Evolutionary conservation across 1,139 yeast species (phyloP).

Genomic region (Diutina pseudorugosa): DNA sequence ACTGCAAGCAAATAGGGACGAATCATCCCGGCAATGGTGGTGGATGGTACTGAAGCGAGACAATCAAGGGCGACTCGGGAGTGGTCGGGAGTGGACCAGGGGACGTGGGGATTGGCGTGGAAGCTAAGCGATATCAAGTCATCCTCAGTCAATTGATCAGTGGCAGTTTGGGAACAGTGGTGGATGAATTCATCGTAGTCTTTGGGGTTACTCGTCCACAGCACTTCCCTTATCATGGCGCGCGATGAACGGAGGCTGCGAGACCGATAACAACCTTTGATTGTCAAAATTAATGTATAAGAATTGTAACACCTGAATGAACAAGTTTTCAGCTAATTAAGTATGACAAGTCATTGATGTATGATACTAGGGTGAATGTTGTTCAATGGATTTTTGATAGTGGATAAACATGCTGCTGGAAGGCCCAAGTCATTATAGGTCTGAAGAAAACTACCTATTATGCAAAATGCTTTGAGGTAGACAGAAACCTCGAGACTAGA

Average conservation of each 20-base stretch:
- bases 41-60: background rate
- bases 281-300: too few species aligned
- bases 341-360: too few species aligned
- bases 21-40: background rate
- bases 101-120: conserved; percentile 1
- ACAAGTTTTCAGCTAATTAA: too few species aligned
- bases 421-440: too few species aligned
- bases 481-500: too few species aligned
- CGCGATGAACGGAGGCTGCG: background rate
- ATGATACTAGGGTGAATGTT: too few species aligned
- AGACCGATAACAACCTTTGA: too few species aligned
- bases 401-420: too few species aligned
- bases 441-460: too few species aligned
- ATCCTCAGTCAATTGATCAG: background rate
- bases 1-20: background rate
- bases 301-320: too few species aligned
- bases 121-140: background rate
- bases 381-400: too few species aligned
- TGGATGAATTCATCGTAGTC: background rate
- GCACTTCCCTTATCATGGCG: background rate
- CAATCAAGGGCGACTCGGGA: background rate
- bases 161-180: background rate
- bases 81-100: background rate
- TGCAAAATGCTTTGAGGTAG: too few species aligned
- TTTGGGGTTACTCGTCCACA: background rate